phyloP scores from a whole-genome alignment of 2,329 filamentous ascomycete genomes.

The Hypoxylon sp. region DNA sequence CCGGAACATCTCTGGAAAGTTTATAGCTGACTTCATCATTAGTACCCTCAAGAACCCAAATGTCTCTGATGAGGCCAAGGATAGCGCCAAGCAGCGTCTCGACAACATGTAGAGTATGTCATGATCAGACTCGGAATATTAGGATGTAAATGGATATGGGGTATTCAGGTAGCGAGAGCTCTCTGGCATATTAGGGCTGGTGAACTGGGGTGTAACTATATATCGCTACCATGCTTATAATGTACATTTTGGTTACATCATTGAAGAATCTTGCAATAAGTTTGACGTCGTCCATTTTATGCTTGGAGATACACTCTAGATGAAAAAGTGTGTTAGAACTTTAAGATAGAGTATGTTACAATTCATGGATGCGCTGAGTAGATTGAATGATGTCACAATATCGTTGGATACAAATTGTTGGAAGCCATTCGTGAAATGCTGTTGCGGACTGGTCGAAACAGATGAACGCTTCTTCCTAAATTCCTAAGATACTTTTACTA shows the following conservation, averaged over 20 bases:
- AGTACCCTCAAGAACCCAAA: conserved; percentile 70
- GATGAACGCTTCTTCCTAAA: background rate
- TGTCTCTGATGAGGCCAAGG: conserved; percentile 69
- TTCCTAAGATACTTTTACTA: background rate
- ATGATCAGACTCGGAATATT: background rate
- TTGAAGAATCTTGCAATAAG: background rate
- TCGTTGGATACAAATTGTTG: too few relatives aligned
- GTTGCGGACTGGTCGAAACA: background rate
- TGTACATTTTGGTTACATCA: background rate
- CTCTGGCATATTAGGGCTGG: background rate
- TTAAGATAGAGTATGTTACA: background rate
- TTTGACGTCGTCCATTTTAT: too few relatives aligned
- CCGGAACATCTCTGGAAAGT: background rate
- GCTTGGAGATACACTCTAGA: too few relatives aligned
- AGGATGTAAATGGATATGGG: background rate
- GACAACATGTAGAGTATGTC: conserved; percentile 56
- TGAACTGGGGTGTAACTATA: background rate
- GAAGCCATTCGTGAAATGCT: background rate
- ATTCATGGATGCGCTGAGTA: background rate
- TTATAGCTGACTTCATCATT: background rate
- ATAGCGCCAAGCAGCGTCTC: conserved; percentile 67
- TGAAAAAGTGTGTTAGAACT: too few relatives aligned
- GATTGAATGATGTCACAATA: background rate
- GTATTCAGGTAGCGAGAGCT: background rate
- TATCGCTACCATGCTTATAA: background rate